These are phyloP conservation scores for Aspergillus ruber DNA, from an alignment of 2,329 filamentous ascomycete genomes.

Conservation along the genomic window DNA sequence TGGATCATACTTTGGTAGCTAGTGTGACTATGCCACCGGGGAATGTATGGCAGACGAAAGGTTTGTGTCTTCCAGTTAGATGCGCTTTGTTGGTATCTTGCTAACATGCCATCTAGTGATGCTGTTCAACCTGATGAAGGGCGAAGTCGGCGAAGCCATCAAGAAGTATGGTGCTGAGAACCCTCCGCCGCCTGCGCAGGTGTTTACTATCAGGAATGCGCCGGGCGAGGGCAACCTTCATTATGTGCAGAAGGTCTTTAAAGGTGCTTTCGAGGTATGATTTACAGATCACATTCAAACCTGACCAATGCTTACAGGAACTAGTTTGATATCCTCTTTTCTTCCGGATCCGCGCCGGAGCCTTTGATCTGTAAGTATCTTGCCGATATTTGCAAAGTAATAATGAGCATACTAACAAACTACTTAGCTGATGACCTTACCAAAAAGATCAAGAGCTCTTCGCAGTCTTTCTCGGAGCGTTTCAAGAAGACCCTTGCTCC, in stretches of 20 bases:
- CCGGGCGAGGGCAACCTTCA: conserved; percentile 66
- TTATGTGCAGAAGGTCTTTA: conserved; percentile 83
- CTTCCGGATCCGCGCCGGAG: conserved; percentile 61
- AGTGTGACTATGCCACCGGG: conserved; percentile 63
- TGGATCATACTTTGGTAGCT: conserved; percentile 69
- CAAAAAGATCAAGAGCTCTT: conserved; percentile 59
- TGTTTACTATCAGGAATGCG: conserved; percentile 69
- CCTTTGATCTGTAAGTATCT: conserved; percentile 45
- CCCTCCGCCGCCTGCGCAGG: conserved; percentile 73
- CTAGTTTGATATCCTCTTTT: conserved; percentile 84
- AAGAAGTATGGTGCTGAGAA: conserved; percentile 57
- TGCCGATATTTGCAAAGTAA: background rate
- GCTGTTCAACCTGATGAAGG: conserved; percentile 58
- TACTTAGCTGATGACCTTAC: conserved; percentile 56
- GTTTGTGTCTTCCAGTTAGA: conserved; percentile 34
- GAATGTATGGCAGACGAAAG: conserved; percentile 76
- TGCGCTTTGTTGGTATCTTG: background rate
- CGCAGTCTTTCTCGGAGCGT: conserved; percentile 63
- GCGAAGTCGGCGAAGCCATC: conserved; percentile 55
- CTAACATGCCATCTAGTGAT: conserved; percentile 36
- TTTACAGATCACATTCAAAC: background rate
- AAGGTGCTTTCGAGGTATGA: conserved; percentile 68
- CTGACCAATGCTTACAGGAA: conserved; percentile 6
- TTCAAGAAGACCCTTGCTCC: conserved; percentile 69
- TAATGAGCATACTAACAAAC: conserved; percentile 6